A percentile compares a stretch with the other conserved stretches of the same genome.
These are phyloP conservation scores for Aspergillus aculeatus DNA, from an alignment of 2,329 filamentous ascomycete genomes.

Conservation along the genomic window DNA sequence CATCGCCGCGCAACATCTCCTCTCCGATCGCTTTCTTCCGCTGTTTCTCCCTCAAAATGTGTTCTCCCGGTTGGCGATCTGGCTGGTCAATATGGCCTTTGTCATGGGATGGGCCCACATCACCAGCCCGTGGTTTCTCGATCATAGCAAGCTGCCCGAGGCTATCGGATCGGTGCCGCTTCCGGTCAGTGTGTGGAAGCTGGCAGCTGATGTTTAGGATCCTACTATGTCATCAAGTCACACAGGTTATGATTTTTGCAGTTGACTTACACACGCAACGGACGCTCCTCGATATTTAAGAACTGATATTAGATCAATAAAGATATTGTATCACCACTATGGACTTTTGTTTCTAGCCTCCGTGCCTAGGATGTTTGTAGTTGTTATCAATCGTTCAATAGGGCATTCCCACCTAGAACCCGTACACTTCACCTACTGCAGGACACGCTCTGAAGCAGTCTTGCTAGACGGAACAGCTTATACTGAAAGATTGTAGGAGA, in stretches of 20 bases:
- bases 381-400: too few species aligned
- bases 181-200: conserved; percentile 8
- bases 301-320: too few species aligned
- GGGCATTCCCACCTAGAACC: too few species aligned
- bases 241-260: background rate
- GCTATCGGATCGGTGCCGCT: conserved; percentile 13
- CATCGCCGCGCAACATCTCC: conserved; percentile 13
- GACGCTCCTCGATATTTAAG: too few species aligned
- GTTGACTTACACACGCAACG: too few species aligned
- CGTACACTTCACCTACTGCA: too few species aligned
- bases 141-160: conserved; percentile 18
- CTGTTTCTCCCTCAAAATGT: conserved; percentile 1
- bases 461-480: too few species aligned
- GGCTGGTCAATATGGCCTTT: conserved; percentile 10
- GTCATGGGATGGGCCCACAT: conserved; percentile 13
- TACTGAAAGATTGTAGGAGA: too few species aligned
- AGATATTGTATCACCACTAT: too few species aligned
- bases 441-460: too few species aligned
- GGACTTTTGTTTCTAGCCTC: too few species aligned
- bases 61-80: conserved; percentile 1
- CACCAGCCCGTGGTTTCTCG: conserved; percentile 20
- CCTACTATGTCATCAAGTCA: background rate
- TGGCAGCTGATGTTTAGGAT: background rate
- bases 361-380: too few species aligned
- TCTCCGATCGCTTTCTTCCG: conserved; percentile 3